Evolutionary conservation across 768 basidiomycete species (phyloP).

Genomic region (Lyophyllum semitale): DNA sequence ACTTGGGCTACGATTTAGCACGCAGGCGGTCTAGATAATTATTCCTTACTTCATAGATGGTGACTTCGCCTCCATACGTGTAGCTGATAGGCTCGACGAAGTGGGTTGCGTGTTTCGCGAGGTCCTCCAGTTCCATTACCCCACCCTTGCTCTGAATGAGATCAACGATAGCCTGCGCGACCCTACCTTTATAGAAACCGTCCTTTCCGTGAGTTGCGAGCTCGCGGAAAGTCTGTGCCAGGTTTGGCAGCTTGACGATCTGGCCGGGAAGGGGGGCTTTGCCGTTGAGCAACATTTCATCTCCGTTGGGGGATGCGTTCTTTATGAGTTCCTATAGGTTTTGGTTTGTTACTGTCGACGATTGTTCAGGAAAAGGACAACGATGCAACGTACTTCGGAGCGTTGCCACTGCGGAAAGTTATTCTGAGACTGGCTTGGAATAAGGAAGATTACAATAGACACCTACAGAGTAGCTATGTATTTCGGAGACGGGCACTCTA

Average conservation of each 20-base stretch:
- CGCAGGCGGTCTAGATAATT: neutral
- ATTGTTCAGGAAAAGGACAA: neutral
- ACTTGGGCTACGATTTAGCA: slow-evolving; percentile 44
- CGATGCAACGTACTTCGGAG: slow-evolving; percentile 47
- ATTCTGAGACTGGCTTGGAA: slow-evolving; percentile 3
- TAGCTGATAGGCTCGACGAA: slow-evolving; percentile 92
- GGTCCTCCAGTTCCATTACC: slow-evolving; percentile 91
- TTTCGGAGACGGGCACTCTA: slow-evolving; percentile 87
- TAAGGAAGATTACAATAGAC: slow-evolving; percentile 1
- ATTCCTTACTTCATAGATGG: slow-evolving; percentile 80
- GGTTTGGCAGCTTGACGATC: slow-evolving; percentile 75
- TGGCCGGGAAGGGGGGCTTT: slow-evolving; percentile 86
- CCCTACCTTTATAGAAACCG: slow-evolving; percentile 91
- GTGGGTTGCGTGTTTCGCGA: slow-evolving; percentile 77
- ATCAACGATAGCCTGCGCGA: slow-evolving; percentile 89
- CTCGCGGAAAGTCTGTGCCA: slow-evolving; percentile 82
- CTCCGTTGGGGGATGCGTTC: slow-evolving; percentile 81
- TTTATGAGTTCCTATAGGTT: slow-evolving; percentile 59
- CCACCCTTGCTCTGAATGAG: slow-evolving; percentile 86
- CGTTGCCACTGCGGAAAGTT: slow-evolving; percentile 46
- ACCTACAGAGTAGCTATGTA: slow-evolving; percentile 62
- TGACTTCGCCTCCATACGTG: slow-evolving; percentile 82
- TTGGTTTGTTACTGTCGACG: neutral
- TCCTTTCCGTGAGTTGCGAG: slow-evolving; percentile 82
- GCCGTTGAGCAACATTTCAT: slow-evolving; percentile 86